Evolutionary conservation across 148 eudicot species (phyloP).

Genomic region (Pouteria glomerata): DNA sequence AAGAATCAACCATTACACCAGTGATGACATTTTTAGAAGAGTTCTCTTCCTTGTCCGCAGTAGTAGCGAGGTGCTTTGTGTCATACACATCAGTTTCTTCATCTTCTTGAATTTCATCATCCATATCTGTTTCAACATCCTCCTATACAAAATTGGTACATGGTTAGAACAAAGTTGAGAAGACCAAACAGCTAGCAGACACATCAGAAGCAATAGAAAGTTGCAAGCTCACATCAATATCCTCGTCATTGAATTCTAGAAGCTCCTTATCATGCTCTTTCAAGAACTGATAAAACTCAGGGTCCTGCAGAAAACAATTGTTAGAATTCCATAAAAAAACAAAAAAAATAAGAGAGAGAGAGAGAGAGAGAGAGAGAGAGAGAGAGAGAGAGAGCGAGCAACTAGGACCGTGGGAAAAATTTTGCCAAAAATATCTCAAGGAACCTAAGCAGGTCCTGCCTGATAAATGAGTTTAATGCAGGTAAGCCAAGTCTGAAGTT

Average conservation of each 20-base stretch:
- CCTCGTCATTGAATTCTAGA: constrained; percentile 75
- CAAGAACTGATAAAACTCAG: constrained; percentile 79
- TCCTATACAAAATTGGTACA: constrained; percentile 19
- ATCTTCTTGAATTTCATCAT: constrained; percentile 34
- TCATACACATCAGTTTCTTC: constrained; percentile 23
- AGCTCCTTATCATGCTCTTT: constrained; percentile 82
- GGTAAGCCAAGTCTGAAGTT: not conserved
- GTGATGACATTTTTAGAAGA: constrained; percentile 47
- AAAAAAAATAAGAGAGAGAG: too few relatives aligned
- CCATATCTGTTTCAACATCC: constrained; percentile 41
- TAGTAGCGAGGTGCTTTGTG: constrained; percentile 10
- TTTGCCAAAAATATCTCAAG: not conserved
- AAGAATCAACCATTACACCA: constrained; percentile 84
- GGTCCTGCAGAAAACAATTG: constrained; percentile 56
- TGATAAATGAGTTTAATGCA: not conserved
- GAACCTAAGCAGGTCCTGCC: not conserved
- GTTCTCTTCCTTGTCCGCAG: constrained; percentile 36
- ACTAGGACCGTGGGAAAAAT: not conserved
- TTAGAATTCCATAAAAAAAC: not conserved
- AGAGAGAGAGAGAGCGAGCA: too few relatives aligned
- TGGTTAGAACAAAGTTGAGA: constrained; percentile 8
- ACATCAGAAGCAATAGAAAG: not conserved
- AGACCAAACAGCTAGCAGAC: constrained; percentile 16
- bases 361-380: too few relatives aligned
- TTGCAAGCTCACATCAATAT: constrained; percentile 57